Base-by-base conservation (phyloP, 2,329 filamentous ascomycete genomes). In the Diaporthe velutina region DNA sequence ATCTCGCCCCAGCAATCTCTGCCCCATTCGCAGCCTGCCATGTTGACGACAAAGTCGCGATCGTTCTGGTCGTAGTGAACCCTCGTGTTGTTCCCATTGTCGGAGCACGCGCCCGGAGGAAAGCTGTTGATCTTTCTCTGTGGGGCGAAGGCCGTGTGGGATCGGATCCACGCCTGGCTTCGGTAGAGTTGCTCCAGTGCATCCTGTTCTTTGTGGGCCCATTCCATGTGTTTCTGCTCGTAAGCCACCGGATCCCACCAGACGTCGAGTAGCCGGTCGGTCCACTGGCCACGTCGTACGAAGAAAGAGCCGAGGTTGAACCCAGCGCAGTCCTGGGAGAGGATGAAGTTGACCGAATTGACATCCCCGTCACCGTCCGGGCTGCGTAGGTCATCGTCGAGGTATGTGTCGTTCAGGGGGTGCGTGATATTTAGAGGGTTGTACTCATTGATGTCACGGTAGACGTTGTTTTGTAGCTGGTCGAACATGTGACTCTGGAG, bases 221-320 rank as follows among this genome's bases (percentile, higher is more conserved):
- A 99, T 77, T 97, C 91, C 96, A 98, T 98, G 83, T 99, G 97
- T 82, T 95, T 97, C 85, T 99, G 97, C 85, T 99, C 97, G 83
- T 99, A 99, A 74, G 93, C 92, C 40, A 98, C 96, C 0, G 97
- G 97, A 80, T 99, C 97, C 97, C 97, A 99, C 97, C 97, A 99
- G 70, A 98, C 90, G 81, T 99, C 97, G 48, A 99, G 90, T 25
- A 99, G 86, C 6, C 95, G 93, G 80, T 98, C 96, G 0, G 96
- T 95, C 95, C 96, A 99, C 35, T 92, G 88, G 80, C 94, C 95
- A 76, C 97, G 92, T 67, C 92, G 92, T 58, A 98, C 86, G 83
- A 99, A 97, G 88, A 99, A 99, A 22, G 95, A 98, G 25, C 97
- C 97, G 17, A 99, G 89, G 83, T 98, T 99, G 88, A 99, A 98